Evolutionary conservation across 768 basidiomycete genomes (phyloP), one percentile per base, ranked within the genome.

Genomic region (Pluteus cervinus): DNA sequence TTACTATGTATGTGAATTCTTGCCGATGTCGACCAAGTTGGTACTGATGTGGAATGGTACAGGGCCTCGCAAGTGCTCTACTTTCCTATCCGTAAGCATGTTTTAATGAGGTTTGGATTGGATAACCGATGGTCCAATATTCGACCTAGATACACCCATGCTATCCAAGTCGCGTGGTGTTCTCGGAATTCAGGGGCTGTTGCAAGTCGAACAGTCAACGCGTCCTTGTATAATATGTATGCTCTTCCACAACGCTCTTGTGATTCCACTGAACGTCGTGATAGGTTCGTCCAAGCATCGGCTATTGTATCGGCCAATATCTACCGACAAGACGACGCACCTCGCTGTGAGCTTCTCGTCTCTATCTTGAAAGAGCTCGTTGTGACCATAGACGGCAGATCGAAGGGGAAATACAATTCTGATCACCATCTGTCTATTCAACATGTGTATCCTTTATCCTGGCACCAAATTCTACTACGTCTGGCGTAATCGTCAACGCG

Each of bases 141-240:
- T n/a, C n/a, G n/a, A n/a, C n/a, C n/a, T n/a, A 65, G 63, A 18
- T 69, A 69, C 42, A 66, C 66, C 10, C 72, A 73, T 44, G 67
- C 72, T 2, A 71, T 75, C 25, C 70, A 75, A 55, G 71, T 76
- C 7, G 74, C 56, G 15, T 79, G 74, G 76, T 74, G 72, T 45
- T 78, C 76, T 10, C 68, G 75, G 20, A 79, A 79, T 41, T 62
- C 75, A 0, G 76, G 76, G 21, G 73, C 66, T 2, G 77, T 79
- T 8, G 74, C 76, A 5, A 73, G 73, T 40, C 62, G 76, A 9
- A 78, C 76, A 0, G 75, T 78, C 33, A 76, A 74, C 36, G 75
- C 73, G 0, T 76, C 76, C 1, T 32, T 79, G 32, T 78, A 76
- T 45, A 78, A 77, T 49, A 77, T 76, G 74, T 63, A 10, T 11